Evolutionary conservation across 1,284 basidiomycete species (phyloP), one percentile per base, ranked within the genome.

Genomic region (Amylostereum areolatum): DNA sequence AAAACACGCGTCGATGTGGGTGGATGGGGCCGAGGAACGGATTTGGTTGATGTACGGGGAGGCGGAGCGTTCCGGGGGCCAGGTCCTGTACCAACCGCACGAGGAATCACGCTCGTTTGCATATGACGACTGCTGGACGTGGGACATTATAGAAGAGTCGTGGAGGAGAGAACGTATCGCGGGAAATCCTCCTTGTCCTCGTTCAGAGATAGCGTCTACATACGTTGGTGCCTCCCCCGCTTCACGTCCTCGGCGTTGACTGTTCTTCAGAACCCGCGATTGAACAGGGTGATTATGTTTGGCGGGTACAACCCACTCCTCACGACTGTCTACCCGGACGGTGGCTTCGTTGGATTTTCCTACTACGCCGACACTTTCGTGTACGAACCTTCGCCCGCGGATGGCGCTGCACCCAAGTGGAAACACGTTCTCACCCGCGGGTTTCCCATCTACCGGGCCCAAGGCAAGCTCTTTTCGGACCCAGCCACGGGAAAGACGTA

Each of bases 51-150:
- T 70, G 46, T 65, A 62, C 46, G 70, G 70, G 12, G 62, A 68
- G 44, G 63, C 62, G 24, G 66, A 71, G 53, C 61, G 67, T 3
- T 50, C 55, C 32, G 61, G 48, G 12, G 62, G 65, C 25, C 31
- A 52, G n/a, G 43, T 60, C 39, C 34, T 48, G 28, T 43, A 55
- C 7, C 55, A 66, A 48, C 51, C 56, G 7, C 63, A 69, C 45
- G 65, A 58, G 0, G 56, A 53, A 1, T 35, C 52, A 4, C 40
- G 47, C 7, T 60, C 60, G 1, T 66, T 64, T 52, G 56, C 52
- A 1, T 68, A 67, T 51, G 62, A 66, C n/a, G 72, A 74, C 52
- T 59, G 69, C 47, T 74, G 71, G 72, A 66, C 64, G 48, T 73
- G 66, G 65, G 61, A 63, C 48, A 58, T 72, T 30, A 48, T 58